A percentile compares a stretch with the other conserved stretches of the same genome.
Evolutionary conservation across 2,329 filamentous ascomycete genomes (phyloP).

Genomic region (Xylaria sp.): DNA sequence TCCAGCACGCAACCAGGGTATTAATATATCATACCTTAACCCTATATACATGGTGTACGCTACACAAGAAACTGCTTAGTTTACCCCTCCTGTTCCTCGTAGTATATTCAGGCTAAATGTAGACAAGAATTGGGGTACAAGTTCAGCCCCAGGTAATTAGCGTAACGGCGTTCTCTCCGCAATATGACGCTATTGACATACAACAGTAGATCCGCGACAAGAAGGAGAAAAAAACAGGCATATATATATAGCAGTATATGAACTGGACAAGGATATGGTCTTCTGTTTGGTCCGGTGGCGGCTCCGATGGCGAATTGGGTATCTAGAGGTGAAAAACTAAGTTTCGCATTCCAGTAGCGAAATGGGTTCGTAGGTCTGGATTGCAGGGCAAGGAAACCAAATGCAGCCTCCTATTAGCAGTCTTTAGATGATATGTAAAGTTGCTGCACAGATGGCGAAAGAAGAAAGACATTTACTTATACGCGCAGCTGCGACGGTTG

Average conservation of each 20-base stretch:
- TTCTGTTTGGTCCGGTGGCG: background rate
- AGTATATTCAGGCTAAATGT: constrained; percentile 18
- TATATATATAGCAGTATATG: background rate
- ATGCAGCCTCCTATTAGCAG: background rate
- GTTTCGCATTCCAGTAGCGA: background rate
- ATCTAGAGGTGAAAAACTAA: background rate
- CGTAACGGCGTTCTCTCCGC: background rate
- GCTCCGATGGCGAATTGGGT: background rate
- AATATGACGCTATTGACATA: background rate
- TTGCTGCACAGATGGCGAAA: background rate
- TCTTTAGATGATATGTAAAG: background rate
- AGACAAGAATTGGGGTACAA: constrained; percentile 9
- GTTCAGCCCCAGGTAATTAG: background rate
- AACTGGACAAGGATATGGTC: background rate
- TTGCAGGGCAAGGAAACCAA: background rate
- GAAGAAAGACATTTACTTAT: too few relatives aligned
- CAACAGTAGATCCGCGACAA: background rate
- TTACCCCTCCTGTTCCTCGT: background rate
- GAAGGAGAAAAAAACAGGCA: background rate
- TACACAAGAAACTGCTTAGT: constrained; percentile 11
- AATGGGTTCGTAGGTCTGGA: background rate
- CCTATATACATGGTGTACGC: background rate
- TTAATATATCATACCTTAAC: too few relatives aligned
- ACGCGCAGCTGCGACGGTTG: background rate
- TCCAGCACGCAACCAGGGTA: too few relatives aligned